Evolutionary conservation across 805 yeast species (phyloP).

Genomic region (Starmerella vaccinii): DNA sequence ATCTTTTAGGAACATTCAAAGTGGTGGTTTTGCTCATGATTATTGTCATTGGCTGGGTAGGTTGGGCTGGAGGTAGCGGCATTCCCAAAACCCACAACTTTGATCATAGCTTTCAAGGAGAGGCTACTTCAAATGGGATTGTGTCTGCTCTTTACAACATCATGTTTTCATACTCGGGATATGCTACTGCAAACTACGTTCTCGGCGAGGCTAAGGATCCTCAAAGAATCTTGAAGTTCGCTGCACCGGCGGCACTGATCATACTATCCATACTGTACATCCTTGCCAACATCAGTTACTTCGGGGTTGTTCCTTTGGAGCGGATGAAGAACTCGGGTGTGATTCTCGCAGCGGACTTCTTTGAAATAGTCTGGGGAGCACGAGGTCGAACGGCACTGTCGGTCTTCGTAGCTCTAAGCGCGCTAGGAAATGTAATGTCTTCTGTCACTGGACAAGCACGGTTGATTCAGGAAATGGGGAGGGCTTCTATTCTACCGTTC

Average conservation of each 20-base stretch:
- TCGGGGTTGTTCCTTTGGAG: slow-evolving; percentile 36
- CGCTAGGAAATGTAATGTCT: slow-evolving; percentile 70
- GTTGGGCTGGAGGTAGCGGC: slow-evolving; percentile 56
- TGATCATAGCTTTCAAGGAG: slow-evolving; percentile 41
- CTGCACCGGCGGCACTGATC: slow-evolving; percentile 65
- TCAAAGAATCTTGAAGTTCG: slow-evolving; percentile 51
- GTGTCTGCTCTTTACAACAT: slow-evolving; percentile 62
- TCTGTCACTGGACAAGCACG: slow-evolving; percentile 77
- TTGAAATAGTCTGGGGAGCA: slow-evolving; percentile 61
- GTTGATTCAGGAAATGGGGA: slow-evolving; percentile 66
- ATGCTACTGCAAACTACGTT: slow-evolving; percentile 74
- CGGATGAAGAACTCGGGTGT: slow-evolving; percentile 49
- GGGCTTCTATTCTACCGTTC: slow-evolving; percentile 73
- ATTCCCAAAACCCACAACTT: slow-evolving; percentile 49
- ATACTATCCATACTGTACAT: slow-evolving; percentile 55
- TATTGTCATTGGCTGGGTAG: slow-evolving; percentile 69
- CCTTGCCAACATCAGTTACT: slow-evolving; percentile 68
- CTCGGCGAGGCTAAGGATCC: slow-evolving; percentile 72
- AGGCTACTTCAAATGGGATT: slow-evolving; percentile 35
- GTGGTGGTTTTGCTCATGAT: slow-evolving; percentile 58
- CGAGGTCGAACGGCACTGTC: slow-evolving; percentile 63
- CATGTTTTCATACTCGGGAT: slow-evolving; percentile 77
- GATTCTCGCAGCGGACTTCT: slow-evolving; percentile 65
- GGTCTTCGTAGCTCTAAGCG: slow-evolving; percentile 69
- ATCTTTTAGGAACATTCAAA: slow-evolving; percentile 60